Base-by-base conservation (phyloP, 2,329 filamentous ascomycete genomes). In the Blastomyces percursus region DNA sequence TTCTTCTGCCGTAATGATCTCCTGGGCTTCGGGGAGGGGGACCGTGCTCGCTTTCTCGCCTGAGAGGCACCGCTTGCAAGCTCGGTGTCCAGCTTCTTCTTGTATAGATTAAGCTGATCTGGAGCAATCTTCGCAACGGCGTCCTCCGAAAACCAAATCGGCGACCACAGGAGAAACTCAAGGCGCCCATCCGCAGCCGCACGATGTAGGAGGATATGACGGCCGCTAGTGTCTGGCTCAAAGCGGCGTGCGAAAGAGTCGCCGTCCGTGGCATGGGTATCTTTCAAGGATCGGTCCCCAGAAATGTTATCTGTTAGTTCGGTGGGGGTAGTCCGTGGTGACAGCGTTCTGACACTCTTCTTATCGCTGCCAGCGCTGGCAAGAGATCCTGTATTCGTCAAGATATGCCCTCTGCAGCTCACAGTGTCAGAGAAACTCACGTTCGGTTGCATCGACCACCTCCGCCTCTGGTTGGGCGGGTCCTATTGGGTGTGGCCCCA, bases 151-250 rank as follows among this genome's bases (percentile, higher is more conserved):
- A 2, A 9, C 57, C 40, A 59, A 35, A 50, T 50, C 2, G 19
- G 57, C 40, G 42, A 1, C 12, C 57, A 59, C 42, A 59, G 42
- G 21, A n/a, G n/a, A n/a, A n/a, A n/a, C n/a, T n/a, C n/a, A n/a
- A n/a, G n/a, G n/a, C n/a, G n/a, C n/a, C n/a, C 24, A 48, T 59
- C 57, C 21, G 1, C 14, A 50, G 57, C 57, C 42, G 14, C 19
- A 16, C 42, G 19, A 59, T 59, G 42, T 59, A 52, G 21, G 50
- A 52, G 50, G 50, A 52, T 52, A 52, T 52, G 19, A 52, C 3
- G 50, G 50, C 50, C 16, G 40, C 55, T 57, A 12, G 42, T 50
- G 40, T 50, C 44, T 59, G 57, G 40, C 16, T 59, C 57, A 59
- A 35, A 12, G 40, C 9, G 24, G 24, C 24, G 2, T 59, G 57